Base-by-base conservation (phyloP, 2,329 filamentous ascomycete species). In the Botryotinia calthae region DNA sequence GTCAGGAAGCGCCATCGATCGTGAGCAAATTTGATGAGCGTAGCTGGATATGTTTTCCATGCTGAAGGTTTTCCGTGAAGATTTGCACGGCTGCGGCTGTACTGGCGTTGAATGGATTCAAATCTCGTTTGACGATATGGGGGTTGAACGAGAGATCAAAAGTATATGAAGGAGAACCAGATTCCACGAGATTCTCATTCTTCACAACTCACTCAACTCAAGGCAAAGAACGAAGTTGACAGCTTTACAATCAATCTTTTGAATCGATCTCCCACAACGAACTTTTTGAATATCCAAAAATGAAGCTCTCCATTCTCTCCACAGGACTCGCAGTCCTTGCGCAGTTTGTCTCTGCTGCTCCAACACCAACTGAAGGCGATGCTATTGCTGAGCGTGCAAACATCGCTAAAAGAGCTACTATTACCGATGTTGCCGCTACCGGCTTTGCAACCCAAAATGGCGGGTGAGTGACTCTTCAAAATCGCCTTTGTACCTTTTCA, bases 301-400 rank as follows among this genome's bases (percentile, higher is more conserved):
- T 89, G 87, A 87, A 85, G 81, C 82, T 83, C 44, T 81, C 83
- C 74, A 77, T 83, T 77, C 75, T 88, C 73, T 80, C 85, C 69
- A 83, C 86, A 73, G 84, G 83, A 77, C 44, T 76, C 25, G 68
- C 66, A 25, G 81, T 89, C 76, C 84, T 84, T 77, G 78, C 84
- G 74, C 81, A 80, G 73, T 74, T 83, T 74, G 86, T 83, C 9
- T 72, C 54, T 37, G 62, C 62, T 59, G 82, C 82, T 18, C 87
- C 88, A 67, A 88, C 87, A 44, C 81, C 80, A 61, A 87, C 85
- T 14, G 81, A 83, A 37, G 65, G 72, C 6, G 73, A 84, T 82
- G 59, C 70, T 31, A 71, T 72, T 20, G 62, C 28, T 4, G 46
- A 74, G 25, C 72, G 72, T 56, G 76, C 76, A 12, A 67, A 68